Percentiles rank a stretch among this genome's conserved stretches.
Conservation (phyloP, 306 rosid genomes). For the Rosa chinensis region DNA sequence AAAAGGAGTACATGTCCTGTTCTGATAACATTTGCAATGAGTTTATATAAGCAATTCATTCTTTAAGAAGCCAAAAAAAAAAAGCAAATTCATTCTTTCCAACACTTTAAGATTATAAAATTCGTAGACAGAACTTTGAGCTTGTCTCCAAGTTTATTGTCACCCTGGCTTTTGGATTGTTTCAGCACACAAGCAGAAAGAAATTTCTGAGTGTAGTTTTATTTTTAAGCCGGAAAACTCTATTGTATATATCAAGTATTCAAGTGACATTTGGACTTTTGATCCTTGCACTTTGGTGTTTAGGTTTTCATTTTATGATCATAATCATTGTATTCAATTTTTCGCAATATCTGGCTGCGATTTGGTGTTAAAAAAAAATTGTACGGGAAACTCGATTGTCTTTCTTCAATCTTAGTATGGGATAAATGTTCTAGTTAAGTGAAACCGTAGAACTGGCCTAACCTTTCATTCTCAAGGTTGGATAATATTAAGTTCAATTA, state of each 20-base stretch:
- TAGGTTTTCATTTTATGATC: no score
- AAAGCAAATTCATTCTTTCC: no score
- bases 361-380: not conserved
- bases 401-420: not conserved
- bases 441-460: no score
- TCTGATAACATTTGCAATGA: conserved; percentile 7
- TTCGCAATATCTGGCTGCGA: not conserved
- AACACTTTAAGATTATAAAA: not conserved
- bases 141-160: no score
- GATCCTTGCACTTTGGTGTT: not conserved
- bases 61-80: no score
- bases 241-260: no score
- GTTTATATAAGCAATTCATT: conserved; percentile 1
- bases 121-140: not conserved
- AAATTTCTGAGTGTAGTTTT: not conserved
- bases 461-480: no score
- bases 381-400: not conserved
- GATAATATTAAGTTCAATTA: no score
- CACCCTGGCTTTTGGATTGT: not conserved
- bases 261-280: not conserved
- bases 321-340: no score
- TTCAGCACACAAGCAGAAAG: no score
- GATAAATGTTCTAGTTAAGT: no score
- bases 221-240: not conserved
- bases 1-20: conserved; percentile 21